Percentiles rank a stretch among this genome's conserved stretches.
Evolutionary conservation across 768 basidiomycete genomes (phyloP).

Genomic region (Pleurotus salmoneostramineus): DNA sequence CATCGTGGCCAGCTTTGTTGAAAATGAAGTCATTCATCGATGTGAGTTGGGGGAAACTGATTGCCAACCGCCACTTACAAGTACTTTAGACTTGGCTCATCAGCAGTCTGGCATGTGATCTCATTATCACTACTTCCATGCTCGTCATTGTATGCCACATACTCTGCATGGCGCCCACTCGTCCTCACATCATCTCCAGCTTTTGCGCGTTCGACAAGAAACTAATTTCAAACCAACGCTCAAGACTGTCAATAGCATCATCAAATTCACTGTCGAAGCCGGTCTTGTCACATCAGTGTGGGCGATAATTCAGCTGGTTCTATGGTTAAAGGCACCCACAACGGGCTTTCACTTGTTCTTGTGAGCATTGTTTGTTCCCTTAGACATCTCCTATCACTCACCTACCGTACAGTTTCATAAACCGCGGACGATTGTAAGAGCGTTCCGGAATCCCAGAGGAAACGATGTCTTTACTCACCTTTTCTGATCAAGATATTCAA

Average conservation of each 20-base stretch:
- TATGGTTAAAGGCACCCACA: neutral
- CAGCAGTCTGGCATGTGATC: constrained; percentile 7
- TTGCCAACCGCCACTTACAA: no score
- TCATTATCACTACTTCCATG: constrained; percentile 11
- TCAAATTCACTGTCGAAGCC: constrained; percentile 9
- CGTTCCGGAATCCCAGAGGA: neutral
- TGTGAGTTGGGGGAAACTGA: no score
- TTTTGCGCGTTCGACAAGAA: neutral
- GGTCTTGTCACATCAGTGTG: constrained; percentile 4
- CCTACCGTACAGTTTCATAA: neutral
- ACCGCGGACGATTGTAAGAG: neutral
- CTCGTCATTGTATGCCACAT: constrained; percentile 10
- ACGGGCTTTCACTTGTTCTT: neutral
- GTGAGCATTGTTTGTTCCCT: neutral
- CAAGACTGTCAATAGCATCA: neutral
- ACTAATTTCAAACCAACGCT: neutral
- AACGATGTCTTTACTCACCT: neutral
- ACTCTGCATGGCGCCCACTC: no score
- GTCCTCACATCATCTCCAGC: neutral
- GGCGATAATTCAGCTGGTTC: neutral
- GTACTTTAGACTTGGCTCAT: constrained; percentile 11
- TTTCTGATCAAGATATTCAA: neutral
- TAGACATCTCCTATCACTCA: neutral
- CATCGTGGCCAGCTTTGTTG: neutral
- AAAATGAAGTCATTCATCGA: neutral